Conservation (phyloP, 371 early-diverging fungal species). For the Mucor plumbeus region DNA sequence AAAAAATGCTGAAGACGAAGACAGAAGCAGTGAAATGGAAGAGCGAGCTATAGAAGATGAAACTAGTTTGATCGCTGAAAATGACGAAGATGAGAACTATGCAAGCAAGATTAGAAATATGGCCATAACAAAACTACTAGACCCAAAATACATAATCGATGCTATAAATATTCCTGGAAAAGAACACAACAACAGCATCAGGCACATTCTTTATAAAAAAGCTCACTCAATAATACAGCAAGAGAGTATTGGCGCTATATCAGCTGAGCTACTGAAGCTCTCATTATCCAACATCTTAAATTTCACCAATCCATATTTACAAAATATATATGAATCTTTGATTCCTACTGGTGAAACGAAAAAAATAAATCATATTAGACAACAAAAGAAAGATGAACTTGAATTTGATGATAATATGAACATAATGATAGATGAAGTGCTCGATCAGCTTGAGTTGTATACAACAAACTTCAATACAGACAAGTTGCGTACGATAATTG, state of each 20-base stretch:
- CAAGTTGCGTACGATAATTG: conserved; percentile 13
- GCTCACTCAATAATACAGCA: conserved; percentile 21
- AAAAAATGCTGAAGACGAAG: conserved; percentile 15
- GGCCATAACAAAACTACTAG: conserved; percentile 22
- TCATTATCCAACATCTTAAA: conserved; percentile 26
- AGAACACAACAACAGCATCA: conserved; percentile 11
- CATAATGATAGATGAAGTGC: conserved; percentile 20
- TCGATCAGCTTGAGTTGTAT: conserved; percentile 17
- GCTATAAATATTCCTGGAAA: conserved; percentile 15
- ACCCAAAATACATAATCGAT: conserved; percentile 21
- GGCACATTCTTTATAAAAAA: conserved; percentile 20
- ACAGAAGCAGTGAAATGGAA: conserved; percentile 16
- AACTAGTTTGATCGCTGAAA: conserved; percentile 20
- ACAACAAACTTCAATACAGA: conserved; percentile 16
- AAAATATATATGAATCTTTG: conserved; percentile 17
- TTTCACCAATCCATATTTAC: conserved; percentile 22
- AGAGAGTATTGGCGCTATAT: conserved; percentile 19
- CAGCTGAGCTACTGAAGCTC: conserved; percentile 23
- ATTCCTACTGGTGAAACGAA: conserved; percentile 22
- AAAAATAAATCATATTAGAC: conserved; percentile 9
- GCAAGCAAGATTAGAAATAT: conserved; percentile 20
- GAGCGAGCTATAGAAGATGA: conserved; percentile 17
- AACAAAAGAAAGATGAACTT: conserved; percentile 22
- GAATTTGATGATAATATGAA: conserved; percentile 24
- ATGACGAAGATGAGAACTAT: conserved; percentile 12